Base-by-base conservation (phyloP, 2,329 filamentous ascomycete species). In the Ophiostoma australiae region DNA sequence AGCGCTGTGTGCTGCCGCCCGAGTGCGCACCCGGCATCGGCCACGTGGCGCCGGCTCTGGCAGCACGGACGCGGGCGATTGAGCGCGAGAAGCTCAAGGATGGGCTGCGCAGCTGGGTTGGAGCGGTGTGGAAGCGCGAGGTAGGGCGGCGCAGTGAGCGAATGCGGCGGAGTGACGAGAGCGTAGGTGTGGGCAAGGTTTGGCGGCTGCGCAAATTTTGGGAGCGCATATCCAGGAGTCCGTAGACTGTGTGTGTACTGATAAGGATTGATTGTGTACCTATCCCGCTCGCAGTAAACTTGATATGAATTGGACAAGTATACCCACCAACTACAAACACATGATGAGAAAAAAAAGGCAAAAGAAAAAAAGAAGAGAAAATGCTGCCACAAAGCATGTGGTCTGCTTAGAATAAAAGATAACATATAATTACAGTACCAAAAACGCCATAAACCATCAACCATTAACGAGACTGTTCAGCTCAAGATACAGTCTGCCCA, bases 41-140 rank as follows among this genome's bases (percentile, higher is more conserved):
- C 17, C 71, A 73, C 5, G 81, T 90, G 1, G 86, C 88, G 0
- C 89, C 89, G 0, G 84, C 82, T 0, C 80, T 91, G 44, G 85
- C 91, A n/a, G 88, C 87, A 37, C 83, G 84, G 74, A 86, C 86
- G 76, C 82, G 86, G 70, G 85, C 84, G 15, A 83, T 92, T 20
- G 90, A 92, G 80, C 85, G 85, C 74, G 89, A 91, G 80, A 83
- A 83, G 72, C 82, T 92, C 63, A 91, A 91, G 77, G 89, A 92
- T 75, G 84, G 84, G 20, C 78, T 92, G 72, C 80, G 89, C 52
- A 82, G 84, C 15, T 91, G 89, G 88, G 83, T 92, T 2, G 89
- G 85, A 39, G 80, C 78, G n/a, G 85, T 85, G 35, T 87, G 84
- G 85, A 81, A 79, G 58, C 80, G 84, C 27, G 82, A 87, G 77